phyloP scores from a whole-genome alignment of 805 yeast genomes.

The Nematodospora valgi region DNA sequence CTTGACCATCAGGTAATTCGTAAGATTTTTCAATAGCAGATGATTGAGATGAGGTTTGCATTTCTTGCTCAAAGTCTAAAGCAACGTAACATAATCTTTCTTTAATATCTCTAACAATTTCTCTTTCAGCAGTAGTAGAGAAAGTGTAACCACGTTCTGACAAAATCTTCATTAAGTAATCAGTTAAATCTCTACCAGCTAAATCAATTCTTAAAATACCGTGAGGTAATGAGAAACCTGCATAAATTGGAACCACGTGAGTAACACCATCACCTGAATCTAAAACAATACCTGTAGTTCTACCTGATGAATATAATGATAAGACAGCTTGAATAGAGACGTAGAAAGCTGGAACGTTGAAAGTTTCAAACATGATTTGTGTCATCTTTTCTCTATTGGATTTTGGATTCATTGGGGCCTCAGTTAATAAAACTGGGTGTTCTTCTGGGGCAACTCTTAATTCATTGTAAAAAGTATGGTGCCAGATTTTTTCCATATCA shows the following conservation, averaged over 20 bases:
- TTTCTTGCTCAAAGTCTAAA: constrained; percentile 97
- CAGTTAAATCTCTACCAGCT: constrained; percentile 99
- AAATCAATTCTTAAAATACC: constrained; percentile 98
- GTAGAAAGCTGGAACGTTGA: constrained; percentile 99
- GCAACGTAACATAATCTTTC: constrained; percentile 99
- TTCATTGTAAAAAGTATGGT: constrained; percentile 99
- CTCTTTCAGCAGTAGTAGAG: constrained; percentile 99
- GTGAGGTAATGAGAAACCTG: constrained; percentile 99
- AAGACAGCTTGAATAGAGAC: constrained; percentile 98
- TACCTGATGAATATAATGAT: constrained; percentile 98
- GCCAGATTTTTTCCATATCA: constrained; percentile 99
- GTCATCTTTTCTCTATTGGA: constrained; percentile 99
- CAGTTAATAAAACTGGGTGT: constrained; percentile 98
- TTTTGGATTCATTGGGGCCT: constrained; percentile 99
- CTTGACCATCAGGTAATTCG: constrained; percentile 99
- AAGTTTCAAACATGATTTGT: constrained; percentile 97
- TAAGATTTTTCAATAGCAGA: constrained; percentile 97
- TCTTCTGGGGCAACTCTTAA: constrained; percentile 99
- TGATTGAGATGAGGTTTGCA: constrained; percentile 98
- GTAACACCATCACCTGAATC: constrained; percentile 99
- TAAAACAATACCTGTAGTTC: constrained; percentile 99
- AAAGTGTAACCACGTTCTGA: constrained; percentile 98
- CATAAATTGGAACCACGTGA: constrained; percentile 99
- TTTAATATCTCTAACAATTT: constrained; percentile 90
- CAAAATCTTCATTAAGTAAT: constrained; percentile 96